These are phyloP conservation scores for Cercospora zeina DNA, from an alignment of 2,329 filamentous ascomycete species.

Conservation along the genomic window DNA sequence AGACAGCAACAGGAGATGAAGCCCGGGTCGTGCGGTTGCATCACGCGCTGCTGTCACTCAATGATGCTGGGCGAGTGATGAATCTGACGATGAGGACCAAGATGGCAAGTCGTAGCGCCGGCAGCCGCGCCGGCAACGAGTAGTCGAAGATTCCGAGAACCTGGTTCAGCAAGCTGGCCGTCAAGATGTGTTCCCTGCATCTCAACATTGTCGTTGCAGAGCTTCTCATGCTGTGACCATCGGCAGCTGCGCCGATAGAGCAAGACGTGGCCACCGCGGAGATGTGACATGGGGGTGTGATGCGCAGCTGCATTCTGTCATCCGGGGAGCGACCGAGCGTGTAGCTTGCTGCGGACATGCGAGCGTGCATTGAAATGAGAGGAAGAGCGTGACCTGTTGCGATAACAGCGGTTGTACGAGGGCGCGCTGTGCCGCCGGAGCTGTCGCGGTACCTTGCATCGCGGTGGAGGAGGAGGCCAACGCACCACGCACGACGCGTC, in stretches of 20 bases:
- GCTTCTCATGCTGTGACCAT: constrained; percentile 21
- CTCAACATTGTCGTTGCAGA: constrained; percentile 8
- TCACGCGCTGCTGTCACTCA: constrained; percentile 21
- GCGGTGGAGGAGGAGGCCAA: constrained; percentile 24
- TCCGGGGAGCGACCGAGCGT: constrained; percentile 23
- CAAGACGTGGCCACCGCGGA: constrained; percentile 12
- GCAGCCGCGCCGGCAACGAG: constrained; percentile 20
- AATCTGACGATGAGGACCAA: neutral
- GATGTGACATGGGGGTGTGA: constrained; percentile 14
- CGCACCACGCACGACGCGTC: constrained; percentile 20
- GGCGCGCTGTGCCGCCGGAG: constrained; percentile 16
- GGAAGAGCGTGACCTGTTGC: constrained; percentile 23
- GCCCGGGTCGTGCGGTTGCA: constrained; percentile 26
- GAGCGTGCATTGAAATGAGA: constrained; percentile 25
- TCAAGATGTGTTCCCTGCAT: constrained; percentile 18
- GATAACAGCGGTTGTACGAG: constrained; percentile 25
- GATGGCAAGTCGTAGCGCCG: constrained; percentile 6
- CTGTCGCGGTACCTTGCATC: constrained; percentile 32
- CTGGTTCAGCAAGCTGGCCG: constrained; percentile 25
- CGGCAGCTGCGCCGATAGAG: constrained; percentile 23
- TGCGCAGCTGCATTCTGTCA: constrained; percentile 15
- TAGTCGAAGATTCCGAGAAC: constrained; percentile 25
- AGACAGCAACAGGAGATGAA: constrained; percentile 13
- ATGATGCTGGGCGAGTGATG: constrained; percentile 20
- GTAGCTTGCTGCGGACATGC: constrained; percentile 24